These are phyloP conservation scores for Trypanosoma mega DNA, from an alignment of 208 protist genomes.

Conservation along the genomic window DNA sequence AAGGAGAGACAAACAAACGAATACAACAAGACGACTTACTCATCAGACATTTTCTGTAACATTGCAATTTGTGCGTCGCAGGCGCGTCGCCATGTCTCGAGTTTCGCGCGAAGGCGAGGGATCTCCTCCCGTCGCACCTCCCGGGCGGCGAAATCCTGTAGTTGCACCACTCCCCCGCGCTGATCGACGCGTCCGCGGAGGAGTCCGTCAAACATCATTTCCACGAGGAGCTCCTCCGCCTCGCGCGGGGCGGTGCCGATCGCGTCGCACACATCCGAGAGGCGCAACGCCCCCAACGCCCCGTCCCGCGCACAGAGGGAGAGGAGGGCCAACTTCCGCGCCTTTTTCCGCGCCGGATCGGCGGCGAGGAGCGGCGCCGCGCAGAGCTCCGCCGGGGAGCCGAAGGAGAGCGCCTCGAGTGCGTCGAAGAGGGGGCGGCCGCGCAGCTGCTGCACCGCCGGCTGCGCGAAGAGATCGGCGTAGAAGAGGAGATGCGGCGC, in stretches of 20 bases:
- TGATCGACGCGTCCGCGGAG: slow-evolving; percentile 52
- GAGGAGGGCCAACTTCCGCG: slow-evolving; percentile 42
- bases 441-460: slow-evolving; percentile 14
- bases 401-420: slow-evolving; percentile 34
- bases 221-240: slow-evolving; percentile 45
- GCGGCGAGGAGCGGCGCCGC: slow-evolving; percentile 4
- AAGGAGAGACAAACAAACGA: too few relatives aligned
- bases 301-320: slow-evolving; percentile 25
- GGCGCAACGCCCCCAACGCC: slow-evolving; percentile 23
- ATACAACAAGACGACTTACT: too few relatives aligned
- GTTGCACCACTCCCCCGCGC: slow-evolving; percentile 26
- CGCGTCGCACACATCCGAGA: slow-evolving; percentile 26
- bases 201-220: slow-evolving; percentile 41
- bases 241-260: slow-evolving; percentile 20
- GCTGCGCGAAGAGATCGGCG: slow-evolving; percentile 26
- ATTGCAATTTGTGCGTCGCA: slow-evolving; percentile 38
- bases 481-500: slow-evolving; percentile 53
- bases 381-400: slow-evolving; percentile 26
- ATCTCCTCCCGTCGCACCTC: slow-evolving; percentile 35
- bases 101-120: slow-evolving; percentile 24
- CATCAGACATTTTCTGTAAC: slow-evolving; percentile 16
- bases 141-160: slow-evolving; percentile 41
- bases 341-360: slow-evolving; percentile 25
- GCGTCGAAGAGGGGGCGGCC: slow-evolving; percentile 25
- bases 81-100: slow-evolving; percentile 33